Conservation (phyloP, 1,139 yeast genomes). For the Diutina siamensis region DNA sequence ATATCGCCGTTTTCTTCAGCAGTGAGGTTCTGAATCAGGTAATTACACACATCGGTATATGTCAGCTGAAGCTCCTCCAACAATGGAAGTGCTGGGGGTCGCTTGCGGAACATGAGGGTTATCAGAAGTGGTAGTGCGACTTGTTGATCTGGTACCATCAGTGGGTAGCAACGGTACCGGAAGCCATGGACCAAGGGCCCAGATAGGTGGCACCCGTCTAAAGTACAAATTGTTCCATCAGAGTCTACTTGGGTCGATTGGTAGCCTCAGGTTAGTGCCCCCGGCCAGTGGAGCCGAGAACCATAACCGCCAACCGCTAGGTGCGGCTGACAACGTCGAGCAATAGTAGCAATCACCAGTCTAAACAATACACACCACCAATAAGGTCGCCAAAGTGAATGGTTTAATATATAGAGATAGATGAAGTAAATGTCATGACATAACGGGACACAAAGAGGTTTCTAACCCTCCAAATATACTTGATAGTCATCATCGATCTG, state of each 20-base stretch:
- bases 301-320: too few relatives aligned
- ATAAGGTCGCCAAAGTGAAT: too few relatives aligned
- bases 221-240: too few relatives aligned
- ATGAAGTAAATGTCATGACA: constrained; percentile 43
- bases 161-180: constrained; percentile 10
- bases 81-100: constrained; percentile 41
- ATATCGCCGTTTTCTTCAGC: constrained; percentile 43
- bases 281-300: too few relatives aligned
- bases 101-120: constrained; percentile 33
- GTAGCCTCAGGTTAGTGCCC: too few relatives aligned
- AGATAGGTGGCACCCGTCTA: too few relatives aligned
- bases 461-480: constrained; percentile 32
- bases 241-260: too few relatives aligned
- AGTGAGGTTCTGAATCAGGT: constrained; percentile 42
- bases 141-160: neutral
- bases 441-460: constrained; percentile 46
- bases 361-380: too few relatives aligned
- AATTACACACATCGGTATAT: constrained; percentile 50
- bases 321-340: too few relatives aligned
- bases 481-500: constrained; percentile 36
- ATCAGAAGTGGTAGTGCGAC: neutral
- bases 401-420: too few relatives aligned
- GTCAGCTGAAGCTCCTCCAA: constrained; percentile 48
- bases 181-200: neutral
- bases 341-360: too few relatives aligned